Evolutionary conservation across 495 filamentous ascomycete species (phyloP).

Genomic region (Chaetomium tenue): DNA sequence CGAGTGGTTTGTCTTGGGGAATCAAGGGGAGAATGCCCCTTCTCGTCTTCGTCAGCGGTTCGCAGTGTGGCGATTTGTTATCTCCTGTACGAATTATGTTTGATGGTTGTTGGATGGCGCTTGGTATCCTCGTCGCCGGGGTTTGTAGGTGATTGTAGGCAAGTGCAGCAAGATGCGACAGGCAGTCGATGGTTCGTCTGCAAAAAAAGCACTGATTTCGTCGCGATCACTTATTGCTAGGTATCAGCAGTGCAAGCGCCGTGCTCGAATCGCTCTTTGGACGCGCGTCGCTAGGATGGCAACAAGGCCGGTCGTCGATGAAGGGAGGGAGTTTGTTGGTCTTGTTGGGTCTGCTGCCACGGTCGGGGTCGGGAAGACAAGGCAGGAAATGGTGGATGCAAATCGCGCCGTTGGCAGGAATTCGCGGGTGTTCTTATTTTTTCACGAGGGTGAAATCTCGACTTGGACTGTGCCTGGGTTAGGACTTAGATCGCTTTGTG

Average conservation of each 20-base stretch:
- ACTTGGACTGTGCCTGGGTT: constrained; percentile 28
- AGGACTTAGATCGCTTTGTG: constrained; percentile 35
- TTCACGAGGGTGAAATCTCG: constrained; percentile 26
- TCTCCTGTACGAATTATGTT: constrained; percentile 18
- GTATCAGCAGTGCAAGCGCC: constrained; percentile 22
- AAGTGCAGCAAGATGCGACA: constrained; percentile 24
- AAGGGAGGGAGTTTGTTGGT: constrained; percentile 17
- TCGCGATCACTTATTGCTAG: constrained; percentile 23
- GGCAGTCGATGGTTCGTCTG: constrained; percentile 24
- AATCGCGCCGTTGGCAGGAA: constrained; percentile 31
- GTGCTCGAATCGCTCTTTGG: constrained; percentile 21
- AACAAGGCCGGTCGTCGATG: constrained; percentile 21
- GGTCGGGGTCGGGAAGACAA: constrained; percentile 29
- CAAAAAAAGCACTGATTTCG: constrained; percentile 20
- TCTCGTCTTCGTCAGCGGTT: constrained; percentile 19
- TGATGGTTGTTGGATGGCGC: constrained; percentile 24
- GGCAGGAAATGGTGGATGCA: constrained; percentile 24
- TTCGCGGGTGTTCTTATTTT: constrained; percentile 32
- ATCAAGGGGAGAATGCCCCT: constrained; percentile 26
- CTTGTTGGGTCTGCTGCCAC: constrained; percentile 32
- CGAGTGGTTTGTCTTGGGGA: constrained; percentile 25
- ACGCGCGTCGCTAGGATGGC: constrained; percentile 20
- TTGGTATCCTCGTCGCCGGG: constrained; percentile 34
- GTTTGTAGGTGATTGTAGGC: constrained; percentile 24
- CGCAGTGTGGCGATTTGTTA: constrained; percentile 9